Evolutionary conservation across 1,284 basidiomycete genomes (phyloP), one percentile per base, ranked within the genome.

Genomic region (Sporisorium iseilematis-ciliati): DNA sequence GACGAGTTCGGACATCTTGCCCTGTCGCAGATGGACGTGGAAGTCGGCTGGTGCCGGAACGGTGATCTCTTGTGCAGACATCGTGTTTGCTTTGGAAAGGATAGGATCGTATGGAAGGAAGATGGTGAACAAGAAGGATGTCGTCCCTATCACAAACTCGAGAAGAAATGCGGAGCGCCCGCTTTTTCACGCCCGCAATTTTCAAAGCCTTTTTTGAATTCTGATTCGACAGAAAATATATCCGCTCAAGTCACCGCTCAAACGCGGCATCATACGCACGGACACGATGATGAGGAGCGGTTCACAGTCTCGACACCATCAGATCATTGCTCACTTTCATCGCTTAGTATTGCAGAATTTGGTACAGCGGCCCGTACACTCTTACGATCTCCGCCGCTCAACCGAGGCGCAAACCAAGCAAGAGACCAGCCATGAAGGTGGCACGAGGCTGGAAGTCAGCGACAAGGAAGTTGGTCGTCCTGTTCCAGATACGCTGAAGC

Each of bases 1-100:
- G 43, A 99, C 94, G 38, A 99, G 89, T 70, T 90, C 88, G 40
- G 78, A 75, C 62, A 92, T 91, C 40, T 90, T 87, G 40, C 92
- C 94, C 85, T 98, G 94, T 48, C 97, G 91, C 38, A 99, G 90
- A 85, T 99, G 97, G 71, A 98, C 95, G 87, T 99, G 95, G 85
- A 95, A 97, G 87, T 88, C 88, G 75, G 74, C 67, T 7, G 82
- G 79, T 16, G 81, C 72, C 46, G 80, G 71, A 2, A 83, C 25
- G 8, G 60, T 58, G 66, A 75, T 65, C 56, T 75, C 71, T 41
- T 69, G 56, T n/a, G 51, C 53, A 7, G 71, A 64, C 65, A 73
- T 73, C 2, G 31, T 33, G 8, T 4, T 29, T 4, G 48, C 6
- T 49, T 10, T n/a, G 7, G 10, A 26, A 12, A 8, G 23, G 11